Conservation (phyloP, 148 eudicot genomes). For the Tetragonia tetragonoides region DNA sequence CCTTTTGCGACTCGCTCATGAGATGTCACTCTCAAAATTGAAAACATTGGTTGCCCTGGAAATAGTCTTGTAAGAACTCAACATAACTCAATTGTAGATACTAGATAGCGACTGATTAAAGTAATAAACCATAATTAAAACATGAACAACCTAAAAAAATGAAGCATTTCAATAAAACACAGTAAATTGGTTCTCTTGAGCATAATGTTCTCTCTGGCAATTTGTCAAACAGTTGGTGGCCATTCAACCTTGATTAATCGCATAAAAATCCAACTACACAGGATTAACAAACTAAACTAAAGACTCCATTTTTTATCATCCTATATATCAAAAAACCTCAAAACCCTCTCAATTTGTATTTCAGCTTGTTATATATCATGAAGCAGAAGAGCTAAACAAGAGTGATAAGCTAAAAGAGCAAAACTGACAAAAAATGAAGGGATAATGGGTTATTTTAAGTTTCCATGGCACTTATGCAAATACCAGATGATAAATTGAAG, state of each 20-base stretch:
- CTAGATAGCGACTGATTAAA: no score
- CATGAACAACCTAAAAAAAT: no score
- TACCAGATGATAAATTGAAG: not conserved
- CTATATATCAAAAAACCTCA: not conserved
- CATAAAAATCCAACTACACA: not conserved
- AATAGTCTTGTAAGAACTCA: no score
- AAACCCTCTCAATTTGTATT: not conserved
- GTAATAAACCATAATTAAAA: no score
- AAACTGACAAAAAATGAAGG: not conserved
- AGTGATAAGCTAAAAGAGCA: not conserved
- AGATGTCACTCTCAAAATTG: no score
- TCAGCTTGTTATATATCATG: not conserved
- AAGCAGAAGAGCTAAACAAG: not conserved
- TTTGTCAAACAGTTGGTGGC: slow-evolving; percentile 28
- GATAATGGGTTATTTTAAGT: not conserved
- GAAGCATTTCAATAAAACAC: no score
- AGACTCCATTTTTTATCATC: not conserved
- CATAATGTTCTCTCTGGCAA: slow-evolving; percentile 20
- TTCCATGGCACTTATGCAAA: not conserved
- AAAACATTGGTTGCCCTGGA: no score
- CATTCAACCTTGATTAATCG: not conserved
- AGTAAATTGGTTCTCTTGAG: slow-evolving; percentile 16
- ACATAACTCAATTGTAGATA: no score
- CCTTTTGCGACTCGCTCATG: no score
- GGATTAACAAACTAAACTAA: not conserved